Evolutionary conservation across 169 alveolate genomes (phyloP).

Genomic region (Cystoisospora suis): DNA sequence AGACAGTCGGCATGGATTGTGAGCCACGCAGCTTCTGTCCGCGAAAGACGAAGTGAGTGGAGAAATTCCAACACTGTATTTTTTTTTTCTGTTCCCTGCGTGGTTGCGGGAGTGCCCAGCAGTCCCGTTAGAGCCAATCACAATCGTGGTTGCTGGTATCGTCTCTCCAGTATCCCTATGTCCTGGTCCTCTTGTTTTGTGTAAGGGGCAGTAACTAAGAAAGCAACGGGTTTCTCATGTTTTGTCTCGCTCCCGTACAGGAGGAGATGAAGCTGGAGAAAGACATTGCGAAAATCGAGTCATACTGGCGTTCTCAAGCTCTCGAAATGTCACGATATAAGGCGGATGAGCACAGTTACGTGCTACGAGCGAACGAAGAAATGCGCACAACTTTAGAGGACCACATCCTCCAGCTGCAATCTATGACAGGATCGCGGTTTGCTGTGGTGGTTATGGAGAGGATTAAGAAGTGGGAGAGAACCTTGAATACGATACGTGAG

Average conservation of each 20-base stretch:
- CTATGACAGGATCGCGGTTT: conserved; percentile 85
- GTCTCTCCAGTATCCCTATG: too few relatives aligned
- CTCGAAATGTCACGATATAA: conserved; percentile 84
- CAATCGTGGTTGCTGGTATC: too few relatives aligned
- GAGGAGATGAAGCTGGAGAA: conserved; percentile 84
- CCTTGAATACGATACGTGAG: conserved; percentile 87
- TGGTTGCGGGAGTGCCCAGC: too few relatives aligned
- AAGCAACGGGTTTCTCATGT: too few relatives aligned
- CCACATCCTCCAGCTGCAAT: conserved; percentile 88
- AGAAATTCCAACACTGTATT: too few relatives aligned
- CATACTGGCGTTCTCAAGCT: conserved; percentile 85
- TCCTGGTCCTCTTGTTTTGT: too few relatives aligned
- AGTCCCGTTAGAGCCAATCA: too few relatives aligned
- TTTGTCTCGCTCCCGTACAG: neutral
- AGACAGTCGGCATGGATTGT: too few relatives aligned
- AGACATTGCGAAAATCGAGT: conserved; percentile 86
- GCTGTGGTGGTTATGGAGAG: conserved; percentile 86
- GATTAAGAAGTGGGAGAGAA: conserved; percentile 91
- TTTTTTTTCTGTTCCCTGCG: too few relatives aligned
- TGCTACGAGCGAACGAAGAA: conserved; percentile 89
- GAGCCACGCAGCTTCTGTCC: too few relatives aligned
- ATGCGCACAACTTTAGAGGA: conserved; percentile 88
- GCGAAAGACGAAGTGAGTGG: too few relatives aligned
- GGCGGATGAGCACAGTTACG: conserved; percentile 83
- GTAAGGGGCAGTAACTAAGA: too few relatives aligned